Conservation (phyloP, 163 green algal species). For the Chloroidium sp. region DNA sequence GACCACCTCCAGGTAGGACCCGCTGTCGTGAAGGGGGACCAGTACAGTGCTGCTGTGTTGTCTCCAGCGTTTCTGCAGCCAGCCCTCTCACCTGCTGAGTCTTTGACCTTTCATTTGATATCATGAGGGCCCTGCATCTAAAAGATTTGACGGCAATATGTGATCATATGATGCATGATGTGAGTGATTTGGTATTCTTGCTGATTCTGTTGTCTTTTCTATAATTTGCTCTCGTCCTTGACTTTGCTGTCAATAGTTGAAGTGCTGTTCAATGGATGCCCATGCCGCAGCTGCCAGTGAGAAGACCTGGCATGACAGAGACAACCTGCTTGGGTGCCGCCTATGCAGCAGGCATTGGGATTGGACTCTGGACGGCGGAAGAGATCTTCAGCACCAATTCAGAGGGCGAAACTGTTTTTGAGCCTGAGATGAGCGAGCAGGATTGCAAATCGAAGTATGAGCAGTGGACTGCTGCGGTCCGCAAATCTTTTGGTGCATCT, state of each 20-base stretch:
- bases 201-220: neutral
- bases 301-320: constrained; percentile 76
- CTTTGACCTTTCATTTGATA: neutral
- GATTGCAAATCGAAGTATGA: too few relatives aligned
- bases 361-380: constrained; percentile 66
- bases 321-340: constrained; percentile 86
- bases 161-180: neutral
- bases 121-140: neutral
- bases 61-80: neutral
- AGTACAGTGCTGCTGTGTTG: neutral
- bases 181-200: neutral
- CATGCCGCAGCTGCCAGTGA: constrained; percentile 50
- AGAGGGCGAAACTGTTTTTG: too few relatives aligned
- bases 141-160: neutral
- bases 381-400: constrained; percentile 31
- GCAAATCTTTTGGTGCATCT: too few relatives aligned
- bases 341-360: constrained; percentile 77
- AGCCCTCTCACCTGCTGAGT: neutral
- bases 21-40: neutral
- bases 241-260: constrained; percentile 9
- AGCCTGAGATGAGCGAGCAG: too few relatives aligned
- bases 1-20: constrained; percentile 51
- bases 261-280: too few relatives aligned
- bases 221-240: neutral
- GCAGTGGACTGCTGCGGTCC: too few relatives aligned